Conservation (phyloP, 805 yeast genomes). For the Hanseniaspora vineae region DNA sequence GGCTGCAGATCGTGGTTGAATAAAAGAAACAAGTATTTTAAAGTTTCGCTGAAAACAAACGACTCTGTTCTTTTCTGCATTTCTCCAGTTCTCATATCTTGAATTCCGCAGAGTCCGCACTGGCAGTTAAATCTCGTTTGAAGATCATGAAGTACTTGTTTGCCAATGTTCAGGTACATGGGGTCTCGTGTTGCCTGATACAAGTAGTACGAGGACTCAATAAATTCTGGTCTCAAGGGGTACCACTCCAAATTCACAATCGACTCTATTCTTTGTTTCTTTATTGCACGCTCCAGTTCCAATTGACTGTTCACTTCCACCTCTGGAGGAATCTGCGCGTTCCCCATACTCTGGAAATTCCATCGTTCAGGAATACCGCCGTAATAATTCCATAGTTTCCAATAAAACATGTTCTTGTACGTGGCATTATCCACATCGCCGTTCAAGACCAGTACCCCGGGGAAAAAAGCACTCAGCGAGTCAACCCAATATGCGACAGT, state of each 20-base stretch:
- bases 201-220: conserved; percentile 76
- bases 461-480: conserved; percentile 75
- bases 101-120: conserved; percentile 77
- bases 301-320: too few relatives aligned
- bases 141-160: conserved; percentile 44
- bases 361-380: conserved; percentile 86
- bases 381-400: conserved; percentile 69
- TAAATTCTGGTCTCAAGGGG: conserved; percentile 83
- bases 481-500: conserved; percentile 59
- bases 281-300: not conserved
- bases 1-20: conserved; percentile 55
- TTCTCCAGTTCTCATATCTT: conserved; percentile 49
- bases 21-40: conserved; percentile 67
- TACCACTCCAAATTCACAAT: conserved; percentile 70
- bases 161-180: conserved; percentile 64
- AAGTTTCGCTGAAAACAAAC: conserved; percentile 76
- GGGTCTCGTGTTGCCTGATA: conserved; percentile 83
- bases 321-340: not conserved
- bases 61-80: conserved; percentile 81
- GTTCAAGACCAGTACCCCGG: conserved; percentile 68
- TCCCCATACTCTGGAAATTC: conserved; percentile 27
- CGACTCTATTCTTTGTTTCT: conserved; percentile 14
- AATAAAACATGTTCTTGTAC: conserved; percentile 42
- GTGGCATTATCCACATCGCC: conserved; percentile 65
- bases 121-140: conserved; percentile 36